Conservation (phyloP, 1,284 basidiomycete species). For the Abortiporus biennis region DNA sequence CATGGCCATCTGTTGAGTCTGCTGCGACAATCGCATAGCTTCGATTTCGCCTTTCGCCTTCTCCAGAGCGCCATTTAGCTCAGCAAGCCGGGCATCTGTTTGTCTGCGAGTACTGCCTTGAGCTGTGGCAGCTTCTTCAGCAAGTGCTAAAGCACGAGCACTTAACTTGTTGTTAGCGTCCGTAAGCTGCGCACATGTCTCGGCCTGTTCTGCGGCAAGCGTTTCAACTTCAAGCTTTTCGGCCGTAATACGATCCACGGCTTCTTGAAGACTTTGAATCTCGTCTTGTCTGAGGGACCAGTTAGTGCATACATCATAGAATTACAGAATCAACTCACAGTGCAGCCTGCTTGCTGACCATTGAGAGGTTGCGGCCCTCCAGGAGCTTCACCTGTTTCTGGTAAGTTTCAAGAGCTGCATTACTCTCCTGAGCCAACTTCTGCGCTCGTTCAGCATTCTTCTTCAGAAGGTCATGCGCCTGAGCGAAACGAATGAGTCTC, state of each 20-base stretch:
- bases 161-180: conserved; percentile 76
- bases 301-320: conserved; percentile 2
- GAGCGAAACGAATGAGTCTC: conserved; percentile 74
- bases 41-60: conserved; percentile 30
- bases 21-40: conserved; percentile 57
- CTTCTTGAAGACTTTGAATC: conserved; percentile 52
- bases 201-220: conserved; percentile 65
- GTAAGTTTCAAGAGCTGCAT: conserved; percentile 75
- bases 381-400: conserved; percentile 78
- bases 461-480: conserved; percentile 83
- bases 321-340: conserved; percentile 39
- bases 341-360: conserved; percentile 44
- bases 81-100: conserved; percentile 46
- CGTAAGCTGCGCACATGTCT: conserved; percentile 62
- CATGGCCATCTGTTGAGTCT: conserved; percentile 63
- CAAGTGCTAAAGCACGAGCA: conserved; percentile 64
- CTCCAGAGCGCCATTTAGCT: conserved; percentile 37
- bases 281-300: conserved; percentile 56
- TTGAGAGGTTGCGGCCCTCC: conserved; percentile 62
- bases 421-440: conserved; percentile 81
- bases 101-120: conserved; percentile 52
- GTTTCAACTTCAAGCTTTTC: conserved; percentile 69
- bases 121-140: conserved; percentile 66
- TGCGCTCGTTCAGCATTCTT: conserved; percentile 87
- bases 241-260: conserved; percentile 50